phyloP scores from a whole-genome alignment of 805 yeast species.

The Candida caryicola region DNA sequence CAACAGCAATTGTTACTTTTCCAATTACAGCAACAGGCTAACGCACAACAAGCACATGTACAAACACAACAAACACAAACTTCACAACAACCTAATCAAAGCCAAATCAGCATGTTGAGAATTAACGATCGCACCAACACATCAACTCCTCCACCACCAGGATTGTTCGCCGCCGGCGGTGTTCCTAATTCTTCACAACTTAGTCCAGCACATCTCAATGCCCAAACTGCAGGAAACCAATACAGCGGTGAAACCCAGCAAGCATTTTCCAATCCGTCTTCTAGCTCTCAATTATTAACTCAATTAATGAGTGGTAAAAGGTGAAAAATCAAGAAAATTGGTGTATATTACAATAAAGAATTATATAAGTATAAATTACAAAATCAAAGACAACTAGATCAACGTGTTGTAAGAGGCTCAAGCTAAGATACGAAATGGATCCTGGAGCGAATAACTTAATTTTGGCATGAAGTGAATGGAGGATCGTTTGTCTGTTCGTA shows the following conservation, averaged over 20 bases:
- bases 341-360: conserved; percentile 4
- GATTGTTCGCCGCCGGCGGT: conserved; percentile 44
- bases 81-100: conserved; percentile 21
- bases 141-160: conserved; percentile 74
- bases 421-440: too few relatives aligned
- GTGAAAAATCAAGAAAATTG: conserved; percentile 12
- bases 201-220: conserved; percentile 10
- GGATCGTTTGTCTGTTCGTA: too few relatives aligned
- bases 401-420: too few relatives aligned
- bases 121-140: conserved; percentile 35
- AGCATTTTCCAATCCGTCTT: conserved; percentile 31
- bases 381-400: neutral
- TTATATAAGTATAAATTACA: too few relatives aligned
- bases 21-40: conserved; percentile 30
- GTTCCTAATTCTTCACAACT: conserved; percentile 10
- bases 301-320: conserved; percentile 82
- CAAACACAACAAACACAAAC: conserved; percentile 41
- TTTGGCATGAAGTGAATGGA: too few relatives aligned
- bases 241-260: conserved; percentile 11
- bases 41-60: conserved; percentile 43
- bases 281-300: conserved; percentile 76
- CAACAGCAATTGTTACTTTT: conserved; percentile 8
- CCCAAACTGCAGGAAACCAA: conserved; percentile 12
- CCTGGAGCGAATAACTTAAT: too few relatives aligned
- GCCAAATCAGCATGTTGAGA: conserved; percentile 27